Evolutionary conservation across 495 filamentous ascomycete genomes (phyloP), one percentile per base, ranked within the genome.

Genomic region (Penicillium salamii): DNA sequence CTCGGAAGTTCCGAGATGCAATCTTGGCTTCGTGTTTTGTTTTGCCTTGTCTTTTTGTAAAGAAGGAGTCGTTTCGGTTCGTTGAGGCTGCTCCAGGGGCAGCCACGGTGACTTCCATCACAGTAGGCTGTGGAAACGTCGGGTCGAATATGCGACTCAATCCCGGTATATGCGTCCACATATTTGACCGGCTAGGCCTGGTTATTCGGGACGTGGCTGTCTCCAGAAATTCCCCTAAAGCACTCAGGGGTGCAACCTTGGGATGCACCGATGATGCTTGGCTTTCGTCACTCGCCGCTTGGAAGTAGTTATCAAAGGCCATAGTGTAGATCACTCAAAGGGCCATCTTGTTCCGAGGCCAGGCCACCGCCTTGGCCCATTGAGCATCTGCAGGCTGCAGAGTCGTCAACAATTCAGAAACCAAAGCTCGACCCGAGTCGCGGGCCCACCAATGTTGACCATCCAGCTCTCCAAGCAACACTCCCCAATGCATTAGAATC

Each of bases 401-500:
- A 7, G 56, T 57, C 15, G 29, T 36, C 31, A 62, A 42, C 32
- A 70, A 21, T 33, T 72, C 69, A 12, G 57, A 55, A 3, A 70
- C 55, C n/a, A 73, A 52, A 7, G 56, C 62, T 12, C 50, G 52
- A 0, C 66, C 70, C 7, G 68, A 67, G 3, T 62, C 57, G 20
- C 53, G 60, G 18, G 68, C 70, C 70, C 70, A 74, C 70, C 68
- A 74, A 33, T 59, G 39, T 9, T 58, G 50, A 2, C 62, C 67
- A 52, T 69, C 61, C n/a, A 74, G 53, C 41, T 64, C 59, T 8
- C 58, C 52, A 0, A 74, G 46, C 0, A 74, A 40, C 7, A 66
- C 63, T 0, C 65, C 67, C 70, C 70, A 74, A 31, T 74, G 61
- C 61, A 69, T 70, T 3, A 74, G 55, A 21, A 69, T 63, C 15